Evolutionary conservation across 2,329 filamentous ascomycete genomes (phyloP).

Genomic region (Cladosporium velox): DNA sequence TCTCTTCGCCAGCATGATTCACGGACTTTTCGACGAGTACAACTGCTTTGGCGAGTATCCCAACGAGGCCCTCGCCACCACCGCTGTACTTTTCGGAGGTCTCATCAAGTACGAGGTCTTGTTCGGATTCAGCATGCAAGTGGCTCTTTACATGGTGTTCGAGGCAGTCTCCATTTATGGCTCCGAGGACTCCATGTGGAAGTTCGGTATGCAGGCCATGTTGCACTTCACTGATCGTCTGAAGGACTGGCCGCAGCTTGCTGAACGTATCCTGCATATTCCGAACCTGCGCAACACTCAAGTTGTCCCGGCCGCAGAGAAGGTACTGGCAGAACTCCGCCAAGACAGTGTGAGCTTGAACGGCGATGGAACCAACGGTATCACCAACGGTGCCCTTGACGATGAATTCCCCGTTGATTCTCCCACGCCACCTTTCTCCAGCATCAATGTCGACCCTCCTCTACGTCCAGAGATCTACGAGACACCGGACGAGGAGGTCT

Average conservation of each 20-base stretch:
- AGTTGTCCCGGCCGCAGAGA: conserved; percentile 34
- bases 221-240: conserved; percentile 83
- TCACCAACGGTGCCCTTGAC: conserved; percentile 72
- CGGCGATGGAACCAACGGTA: conserved; percentile 44
- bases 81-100: conserved; percentile 92
- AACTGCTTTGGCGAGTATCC: conserved; percentile 94
- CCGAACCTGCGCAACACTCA: conserved; percentile 81
- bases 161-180: conserved; percentile 86
- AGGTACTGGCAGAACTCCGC: conserved; percentile 34
- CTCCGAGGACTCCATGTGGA: conserved; percentile 90
- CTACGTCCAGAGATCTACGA: conserved; percentile 67
- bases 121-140: conserved; percentile 84
- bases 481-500: conserved; percentile 79
- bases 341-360: conserved; percentile 33
- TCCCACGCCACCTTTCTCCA: conserved; percentile 70
- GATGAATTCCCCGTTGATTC: conserved; percentile 62
- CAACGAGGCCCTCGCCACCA: conserved; percentile 91
- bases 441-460: conserved; percentile 74
- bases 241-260: conserved; percentile 94
- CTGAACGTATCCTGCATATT: conserved; percentile 79
- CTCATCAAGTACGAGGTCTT: conserved; percentile 94
- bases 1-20: conserved; percentile 97
- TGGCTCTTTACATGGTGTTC: conserved; percentile 96
- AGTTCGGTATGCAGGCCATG: conserved; percentile 93
- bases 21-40: conserved; percentile 96